Evolutionary conservation across 164 flowering plant genomes (phyloP), one percentile per base, ranked within the genome.

Genomic region (Annona squamosa): DNA sequence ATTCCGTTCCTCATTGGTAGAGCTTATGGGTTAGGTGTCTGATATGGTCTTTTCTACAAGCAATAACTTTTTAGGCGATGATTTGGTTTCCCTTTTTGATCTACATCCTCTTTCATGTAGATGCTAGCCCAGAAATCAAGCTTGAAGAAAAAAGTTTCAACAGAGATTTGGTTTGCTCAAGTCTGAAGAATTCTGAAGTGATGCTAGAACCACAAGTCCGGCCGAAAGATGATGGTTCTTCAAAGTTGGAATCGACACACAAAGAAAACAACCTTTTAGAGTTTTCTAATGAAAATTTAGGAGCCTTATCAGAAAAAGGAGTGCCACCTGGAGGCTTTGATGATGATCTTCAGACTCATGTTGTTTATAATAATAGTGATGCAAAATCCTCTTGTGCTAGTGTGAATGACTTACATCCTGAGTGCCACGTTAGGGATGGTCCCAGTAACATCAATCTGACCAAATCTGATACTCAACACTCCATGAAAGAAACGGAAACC

Each of bases 81-180:
- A 19, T 52, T 52, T 52, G 9, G 17, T 47, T 59, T 1, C 69
- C 10, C 16, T 72, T 75, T 67, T 75, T 79, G 74, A 79, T 78
- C 72, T 57, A 76, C 69, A 68, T 73, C 52, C 74, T 78, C 76
- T 85, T 73, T 75, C 68, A 65, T 85, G 86, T 87, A 88, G 90
- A 84, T 84, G 65, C 73, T 65, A 74, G 78, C 81, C 75, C 67
- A 72, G 72, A 73, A 68, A 19, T 75, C 72, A 80, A 81, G 64
- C 75, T 72, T 48, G 77, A 75, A 74, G 77, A 70, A 67, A 72
- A 67, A 37, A 78, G 72, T 26, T 78, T 77, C 73, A 75, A 74
- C 69, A 18, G 74, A 72, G 74, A 48, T 68, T 75, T 81, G 47
- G 76, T 74, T 73, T 71, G 78, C 72, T 64, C 74, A n/a, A 69